Base-by-base conservation (phyloP, 2,329 filamentous ascomycete genomes). In the Claviceps monticola region DNA sequence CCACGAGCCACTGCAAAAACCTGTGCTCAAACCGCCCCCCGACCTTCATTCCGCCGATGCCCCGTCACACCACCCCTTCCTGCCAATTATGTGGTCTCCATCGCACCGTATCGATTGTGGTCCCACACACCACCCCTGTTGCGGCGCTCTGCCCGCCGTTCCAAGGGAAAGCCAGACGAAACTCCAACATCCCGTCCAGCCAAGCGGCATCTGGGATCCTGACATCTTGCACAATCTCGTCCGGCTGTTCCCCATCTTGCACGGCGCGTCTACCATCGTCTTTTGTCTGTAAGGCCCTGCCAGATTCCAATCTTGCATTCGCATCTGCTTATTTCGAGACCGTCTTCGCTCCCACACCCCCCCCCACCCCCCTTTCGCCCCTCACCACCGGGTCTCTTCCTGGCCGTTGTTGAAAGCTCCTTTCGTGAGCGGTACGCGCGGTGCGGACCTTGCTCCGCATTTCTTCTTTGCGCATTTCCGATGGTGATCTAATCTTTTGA, bases 61-160 rank as follows among this genome's bases (percentile, higher is more conserved):
- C 42, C 42, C 42, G 16, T 13, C 14, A 16, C 1, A 55, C 46
- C 54, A 42, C 55, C 46, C 54, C 43, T 41, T 54, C 29, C 55
- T 56, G 56, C 65, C 64, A 67, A 67, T 67, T 61, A 64, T 62
- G 61, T 64, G 60, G 56, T 58, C 57, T 56, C 55, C 54, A 53
- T 51, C 50, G 34, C 51, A 56, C 56, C 29, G 54, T 54, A 56
- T 56, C 55, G 49, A 57, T 51, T 54, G 50, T 50, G 52, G 51
- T 57, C 56, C 29, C 55, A 42, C 38, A 41, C 14, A 11, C 17
- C 8, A 9, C 39, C 39, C 39, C 39, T 17, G n/a, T 19, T 19
- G 55, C 56, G 55, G 54, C 56, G 54, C 53, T 52, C 55, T 50
- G 51, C 51, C 49, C 47, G 23, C 29, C 9, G 19, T 26, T 14